These are phyloP conservation scores for Pyricularia grisea DNA, from an alignment of 2,329 filamentous ascomycete genomes.

Conservation along the genomic window DNA sequence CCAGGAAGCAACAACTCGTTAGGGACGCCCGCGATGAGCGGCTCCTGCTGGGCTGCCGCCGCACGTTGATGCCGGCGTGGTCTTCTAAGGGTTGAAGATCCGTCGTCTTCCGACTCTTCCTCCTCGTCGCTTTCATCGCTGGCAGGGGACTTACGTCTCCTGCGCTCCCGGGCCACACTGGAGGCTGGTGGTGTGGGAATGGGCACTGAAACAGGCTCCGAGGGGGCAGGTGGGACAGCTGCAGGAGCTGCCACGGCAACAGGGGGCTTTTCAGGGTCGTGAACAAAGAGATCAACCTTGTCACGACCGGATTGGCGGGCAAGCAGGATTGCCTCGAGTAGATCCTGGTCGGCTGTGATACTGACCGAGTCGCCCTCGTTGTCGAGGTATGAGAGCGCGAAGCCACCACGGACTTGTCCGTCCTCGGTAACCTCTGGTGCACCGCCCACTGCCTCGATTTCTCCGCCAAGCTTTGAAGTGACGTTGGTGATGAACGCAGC, in stretches of 20 bases:
- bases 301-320: constrained; percentile 70
- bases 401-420: constrained; percentile 70
- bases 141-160: constrained; percentile 19
- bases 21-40: constrained; percentile 82
- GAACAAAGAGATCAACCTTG: constrained; percentile 95
- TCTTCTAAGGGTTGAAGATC: constrained; percentile 26
- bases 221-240: constrained; percentile 25
- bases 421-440: constrained; percentile 69
- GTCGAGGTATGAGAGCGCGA: constrained; percentile 90
- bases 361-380: constrained; percentile 96
- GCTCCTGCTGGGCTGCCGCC: constrained; percentile 35
- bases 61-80: constrained; percentile 19
- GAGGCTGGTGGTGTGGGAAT: constrained; percentile 38
- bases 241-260: constrained; percentile 41
- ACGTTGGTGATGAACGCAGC: constrained; percentile 69
- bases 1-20: constrained; percentile 91
- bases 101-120: constrained; percentile 14
- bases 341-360: constrained; percentile 90
- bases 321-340: constrained; percentile 80
- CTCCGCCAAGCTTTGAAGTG: constrained; percentile 70
- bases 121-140: constrained; percentile 41
- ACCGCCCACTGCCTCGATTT: constrained; percentile 78
- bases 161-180: constrained; percentile 40
- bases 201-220: constrained; percentile 24
- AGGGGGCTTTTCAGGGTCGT: constrained; percentile 84